These are phyloP conservation scores for Penicillium dipodomyicola DNA, from an alignment of 495 filamentous ascomycete species.

Conservation along the genomic window DNA sequence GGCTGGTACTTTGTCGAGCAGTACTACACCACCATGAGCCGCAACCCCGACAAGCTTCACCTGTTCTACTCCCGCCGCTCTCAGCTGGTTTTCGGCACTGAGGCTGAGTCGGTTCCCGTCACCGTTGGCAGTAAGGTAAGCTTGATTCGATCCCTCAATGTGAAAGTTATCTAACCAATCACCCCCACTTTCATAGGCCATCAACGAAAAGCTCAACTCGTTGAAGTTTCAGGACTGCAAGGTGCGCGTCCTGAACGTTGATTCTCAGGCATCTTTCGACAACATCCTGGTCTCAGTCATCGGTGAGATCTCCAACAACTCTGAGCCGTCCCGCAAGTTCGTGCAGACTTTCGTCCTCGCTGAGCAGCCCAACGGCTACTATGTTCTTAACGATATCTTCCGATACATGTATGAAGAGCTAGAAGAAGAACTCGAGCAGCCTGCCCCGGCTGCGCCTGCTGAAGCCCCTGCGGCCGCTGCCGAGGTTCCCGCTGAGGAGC, in stretches of 20 bases:
- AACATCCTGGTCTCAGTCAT: constrained; percentile 97
- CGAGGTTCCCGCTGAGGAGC: constrained; percentile 34
- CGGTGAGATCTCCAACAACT: constrained; percentile 94
- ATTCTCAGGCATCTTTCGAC: constrained; percentile 86
- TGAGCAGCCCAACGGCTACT: constrained; percentile 94
- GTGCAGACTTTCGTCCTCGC: constrained; percentile 98
- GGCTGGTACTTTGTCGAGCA: constrained; percentile 99
- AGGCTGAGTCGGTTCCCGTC: constrained; percentile 81
- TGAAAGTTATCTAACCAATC: constrained; percentile 3
- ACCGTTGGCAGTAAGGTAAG: constrained; percentile 81
- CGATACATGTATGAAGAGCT: constrained; percentile 75
- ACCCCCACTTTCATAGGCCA: constrained; percentile 55
- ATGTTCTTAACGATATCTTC: constrained; percentile 97
- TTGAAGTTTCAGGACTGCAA: constrained; percentile 97
- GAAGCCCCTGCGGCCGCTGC: constrained; percentile 30
- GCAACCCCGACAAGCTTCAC: constrained; percentile 87
- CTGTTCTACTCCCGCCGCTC: constrained; percentile 82
- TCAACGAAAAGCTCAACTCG: constrained; percentile 88
- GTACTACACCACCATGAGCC: constrained; percentile 96
- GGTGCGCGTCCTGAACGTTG: constrained; percentile 95
- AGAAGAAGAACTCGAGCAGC: constrained; percentile 67
- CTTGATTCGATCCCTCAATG: constrained; percentile 14
- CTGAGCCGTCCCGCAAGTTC: constrained; percentile 86
- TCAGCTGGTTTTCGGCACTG: constrained; percentile 78
- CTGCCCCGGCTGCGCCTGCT: constrained; percentile 46